Percentiles rank a stretch among this genome's conserved stretches.
Evolutionary conservation across 1,284 basidiomycete species (phyloP).

Genomic region (Porogramme epimiltina): DNA sequence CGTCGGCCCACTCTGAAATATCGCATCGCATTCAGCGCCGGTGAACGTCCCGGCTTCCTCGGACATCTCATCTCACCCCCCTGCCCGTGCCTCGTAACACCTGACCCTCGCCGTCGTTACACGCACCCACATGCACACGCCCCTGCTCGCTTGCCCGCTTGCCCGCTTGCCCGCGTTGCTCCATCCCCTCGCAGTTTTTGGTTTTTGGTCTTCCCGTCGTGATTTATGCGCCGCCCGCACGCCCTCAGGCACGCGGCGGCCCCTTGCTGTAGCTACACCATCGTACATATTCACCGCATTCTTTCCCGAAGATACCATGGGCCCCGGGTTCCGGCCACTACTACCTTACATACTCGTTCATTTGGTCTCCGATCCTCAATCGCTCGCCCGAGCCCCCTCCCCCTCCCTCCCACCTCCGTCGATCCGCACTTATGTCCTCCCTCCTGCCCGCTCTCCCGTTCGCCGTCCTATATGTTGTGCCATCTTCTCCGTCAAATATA

Average conservation of each 20-base stretch:
- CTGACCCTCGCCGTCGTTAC: background rate
- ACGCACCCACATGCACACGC: background rate
- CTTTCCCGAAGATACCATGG: slow-evolving; percentile 23
- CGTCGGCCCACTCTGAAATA: slow-evolving; percentile 23
- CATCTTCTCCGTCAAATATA: slow-evolving; percentile 10
- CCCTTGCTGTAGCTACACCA: slow-evolving; percentile 11
- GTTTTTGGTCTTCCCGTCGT: too few relatives aligned
- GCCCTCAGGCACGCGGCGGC: too few relatives aligned
- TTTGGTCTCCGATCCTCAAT: slow-evolving; percentile 5
- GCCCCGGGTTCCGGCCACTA: slow-evolving; percentile 10
- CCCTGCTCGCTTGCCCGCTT: slow-evolving; percentile 9
- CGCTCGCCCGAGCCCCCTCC: background rate
- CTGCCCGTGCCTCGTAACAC: background rate
- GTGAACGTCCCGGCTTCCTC: slow-evolving; percentile 13
- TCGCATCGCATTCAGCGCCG: slow-evolving; percentile 23
- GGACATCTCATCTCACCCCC: background rate
- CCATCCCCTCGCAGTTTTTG: background rate
- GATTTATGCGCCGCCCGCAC: too few relatives aligned
- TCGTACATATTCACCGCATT: slow-evolving; percentile 22
- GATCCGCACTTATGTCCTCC: background rate
- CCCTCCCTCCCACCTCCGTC: background rate
- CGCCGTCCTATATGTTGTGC: slow-evolving; percentile 16
- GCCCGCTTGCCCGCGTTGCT: background rate
- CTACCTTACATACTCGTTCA: slow-evolving; percentile 21
- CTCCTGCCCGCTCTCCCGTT: background rate